Base-by-base conservation (phyloP, 495 filamentous ascomycete species). In the Haplographium delicatum region DNA sequence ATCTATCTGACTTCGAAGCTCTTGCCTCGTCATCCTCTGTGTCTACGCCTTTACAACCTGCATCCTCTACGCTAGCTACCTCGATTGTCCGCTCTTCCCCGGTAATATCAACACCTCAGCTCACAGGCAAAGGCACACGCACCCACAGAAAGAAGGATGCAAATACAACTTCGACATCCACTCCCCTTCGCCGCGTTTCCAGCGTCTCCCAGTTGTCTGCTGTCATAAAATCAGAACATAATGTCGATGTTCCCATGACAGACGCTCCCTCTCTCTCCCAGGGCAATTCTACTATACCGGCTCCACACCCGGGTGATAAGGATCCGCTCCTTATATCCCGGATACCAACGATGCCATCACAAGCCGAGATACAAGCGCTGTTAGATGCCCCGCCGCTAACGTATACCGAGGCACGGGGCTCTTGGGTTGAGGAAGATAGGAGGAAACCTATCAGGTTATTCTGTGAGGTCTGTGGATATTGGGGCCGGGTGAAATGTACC, bases 401-500 rank as follows among this genome's bases (percentile, higher is more conserved):
- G n/a, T 95, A 95, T 64, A 76, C 80, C 44, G 87, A 85, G 24
- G 83, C 90, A 22, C 73, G 85, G n/a, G 82, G 77, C 0, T 71
- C 68, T 9, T 79, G 80, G 49, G 70, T 78, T 2, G 53, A 70
- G 1, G 58, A 70, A 4, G 60, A 57, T 35, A 68, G 44, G 50
- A 53, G 51, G 44, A 81, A 78, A 43, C 81, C 87, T n/a, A 68
- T 73, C 44, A 72, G 89, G 44, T 62, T 64, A 22, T 96, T 96
- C 61, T 96, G 90, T 68, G 87, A 85, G 60, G 83, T 91, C 44
- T 96, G 90, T 67, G 90, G 90, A 25, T 95, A 93, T 65, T 96
- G 91, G 90, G 90, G 90, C 1, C 76, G 85, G 55, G 85, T 89
- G 24, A 80, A 77, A 65, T 96, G 90, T 66, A 80, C 84, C 70